Conservation (phyloP, 176 grass and related monocot genomes). For the Oryza meyeriana region DNA sequence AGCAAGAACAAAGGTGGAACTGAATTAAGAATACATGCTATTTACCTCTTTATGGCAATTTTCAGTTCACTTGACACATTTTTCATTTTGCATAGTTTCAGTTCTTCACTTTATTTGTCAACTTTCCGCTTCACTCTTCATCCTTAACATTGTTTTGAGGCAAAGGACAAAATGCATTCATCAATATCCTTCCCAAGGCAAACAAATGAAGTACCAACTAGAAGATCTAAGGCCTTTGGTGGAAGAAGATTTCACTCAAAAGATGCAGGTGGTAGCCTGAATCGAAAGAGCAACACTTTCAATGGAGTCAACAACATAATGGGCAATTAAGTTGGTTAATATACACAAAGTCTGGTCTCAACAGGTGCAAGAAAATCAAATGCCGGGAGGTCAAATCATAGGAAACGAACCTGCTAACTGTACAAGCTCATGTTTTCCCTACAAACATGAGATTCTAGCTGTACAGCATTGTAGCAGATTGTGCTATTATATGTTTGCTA, state of each 20-base stretch:
- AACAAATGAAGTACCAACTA: not conserved
- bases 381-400: not conserved
- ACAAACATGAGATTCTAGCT: not conserved
- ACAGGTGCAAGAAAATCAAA: not conserved
- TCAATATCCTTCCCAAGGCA: not conserved
- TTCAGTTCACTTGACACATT: slow-evolving; percentile 37
- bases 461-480: not conserved
- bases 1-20: not conserved
- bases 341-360: not conserved
- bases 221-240: slow-evolving; percentile 6
- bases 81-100: slow-evolving; percentile 41
- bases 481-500: not conserved
- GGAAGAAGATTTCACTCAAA: not conserved
- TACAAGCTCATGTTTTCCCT: not conserved
- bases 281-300: not conserved
- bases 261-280: not conserved
- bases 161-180: slow-evolving; percentile 39
- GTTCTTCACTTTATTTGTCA: slow-evolving; percentile 36
- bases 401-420: not conserved
- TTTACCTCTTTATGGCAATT: slow-evolving; percentile 54
- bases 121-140: slow-evolving; percentile 52
- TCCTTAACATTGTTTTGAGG: slow-evolving; percentile 47
- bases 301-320: not conserved
- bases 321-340: not conserved
- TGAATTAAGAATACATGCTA: slow-evolving; percentile 6